Conservation (phyloP, 2,329 filamentous ascomycete species). For the Paraphaeosphaeria sporulosa region DNA sequence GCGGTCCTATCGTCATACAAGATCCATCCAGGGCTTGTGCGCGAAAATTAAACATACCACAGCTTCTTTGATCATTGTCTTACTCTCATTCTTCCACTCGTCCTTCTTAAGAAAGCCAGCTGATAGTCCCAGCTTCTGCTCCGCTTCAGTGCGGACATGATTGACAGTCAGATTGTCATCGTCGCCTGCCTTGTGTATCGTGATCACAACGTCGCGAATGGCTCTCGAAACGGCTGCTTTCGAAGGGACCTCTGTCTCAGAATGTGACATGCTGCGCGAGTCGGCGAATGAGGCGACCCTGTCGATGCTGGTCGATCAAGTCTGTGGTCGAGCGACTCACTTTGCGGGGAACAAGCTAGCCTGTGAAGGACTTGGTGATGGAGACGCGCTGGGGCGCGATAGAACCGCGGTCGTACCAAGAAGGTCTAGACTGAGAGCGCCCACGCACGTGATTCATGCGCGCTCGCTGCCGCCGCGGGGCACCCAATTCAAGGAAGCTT, state of each 20-base stretch:
- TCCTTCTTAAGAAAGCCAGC: conserved; percentile 63
- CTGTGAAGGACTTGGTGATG: background rate
- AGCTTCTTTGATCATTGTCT: conserved; percentile 35
- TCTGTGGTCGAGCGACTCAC: background rate
- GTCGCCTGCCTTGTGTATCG: conserved; percentile 51
- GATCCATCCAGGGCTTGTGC: background rate
- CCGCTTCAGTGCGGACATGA: conserved; percentile 61
- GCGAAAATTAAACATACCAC: conserved; percentile 31
- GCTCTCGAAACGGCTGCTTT: conserved; percentile 49
- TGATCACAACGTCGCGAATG: conserved; percentile 51
- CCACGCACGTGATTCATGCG: background rate
- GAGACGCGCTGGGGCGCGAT: conserved; percentile 2
- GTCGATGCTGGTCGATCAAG: background rate
- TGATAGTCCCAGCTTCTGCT: conserved; percentile 60
- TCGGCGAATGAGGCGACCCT: conserved; percentile 13
- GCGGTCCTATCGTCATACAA: background rate
- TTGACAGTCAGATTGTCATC: conserved; percentile 65
- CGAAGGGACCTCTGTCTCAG: conserved; percentile 39
- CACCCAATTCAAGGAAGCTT: background rate
- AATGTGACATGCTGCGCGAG: conserved; percentile 42
- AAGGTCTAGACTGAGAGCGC: conserved; percentile 4
- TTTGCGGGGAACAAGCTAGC: background rate
- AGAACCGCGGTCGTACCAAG: conserved; percentile 1
- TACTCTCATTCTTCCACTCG: conserved; percentile 64
- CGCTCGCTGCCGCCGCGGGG: background rate